Evolutionary conservation across 495 filamentous ascomycete genomes (phyloP).

Genomic region (Lepidopterella palustris): DNA sequence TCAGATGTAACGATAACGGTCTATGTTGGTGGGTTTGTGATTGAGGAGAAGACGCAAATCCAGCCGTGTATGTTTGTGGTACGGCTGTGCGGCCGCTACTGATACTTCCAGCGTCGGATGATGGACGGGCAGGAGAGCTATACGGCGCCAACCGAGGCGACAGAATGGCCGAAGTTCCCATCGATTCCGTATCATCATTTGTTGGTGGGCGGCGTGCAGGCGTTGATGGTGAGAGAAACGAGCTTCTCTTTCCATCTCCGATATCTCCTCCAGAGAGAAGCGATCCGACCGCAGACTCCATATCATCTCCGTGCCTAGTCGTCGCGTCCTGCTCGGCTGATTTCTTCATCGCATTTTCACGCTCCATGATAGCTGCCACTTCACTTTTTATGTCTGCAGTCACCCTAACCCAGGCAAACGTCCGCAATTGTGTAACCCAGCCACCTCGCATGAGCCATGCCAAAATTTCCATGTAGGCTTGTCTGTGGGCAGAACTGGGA

Average conservation of each 20-base stretch:
- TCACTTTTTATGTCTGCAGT: conserved; percentile 56
- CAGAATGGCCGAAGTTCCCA: conserved; percentile 7
- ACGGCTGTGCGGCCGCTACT: conserved; percentile 25
- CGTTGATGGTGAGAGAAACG: conserved; percentile 7
- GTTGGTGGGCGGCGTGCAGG: conserved; percentile 7
- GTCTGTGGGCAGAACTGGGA: conserved; percentile 82
- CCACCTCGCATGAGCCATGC: conserved; percentile 87
- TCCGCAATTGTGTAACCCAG: conserved; percentile 86
- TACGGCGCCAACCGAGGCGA: conserved; percentile 6
- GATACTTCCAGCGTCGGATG: conserved; percentile 25
- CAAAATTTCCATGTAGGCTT: conserved; percentile 79
- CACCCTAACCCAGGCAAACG: conserved; percentile 74
- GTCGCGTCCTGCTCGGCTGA: conserved; percentile 5
- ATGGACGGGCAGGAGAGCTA: conserved; percentile 13
- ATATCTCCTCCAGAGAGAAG: conserved; percentile 1
- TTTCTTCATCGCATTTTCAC: conserved; percentile 36
- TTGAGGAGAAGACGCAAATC: conserved; percentile 1
- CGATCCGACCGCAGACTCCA: conserved; percentile 13
- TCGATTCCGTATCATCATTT: conserved; percentile 3
- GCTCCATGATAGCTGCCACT: conserved; percentile 51
- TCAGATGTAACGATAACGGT: conserved; percentile 22
- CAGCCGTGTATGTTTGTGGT: not conserved
- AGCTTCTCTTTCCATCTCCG: not conserved
- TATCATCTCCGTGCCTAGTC: conserved; percentile 8
- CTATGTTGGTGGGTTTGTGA: conserved; percentile 7